Conservation (phyloP, 345 rosid species). For the Camelina laxa region DNA sequence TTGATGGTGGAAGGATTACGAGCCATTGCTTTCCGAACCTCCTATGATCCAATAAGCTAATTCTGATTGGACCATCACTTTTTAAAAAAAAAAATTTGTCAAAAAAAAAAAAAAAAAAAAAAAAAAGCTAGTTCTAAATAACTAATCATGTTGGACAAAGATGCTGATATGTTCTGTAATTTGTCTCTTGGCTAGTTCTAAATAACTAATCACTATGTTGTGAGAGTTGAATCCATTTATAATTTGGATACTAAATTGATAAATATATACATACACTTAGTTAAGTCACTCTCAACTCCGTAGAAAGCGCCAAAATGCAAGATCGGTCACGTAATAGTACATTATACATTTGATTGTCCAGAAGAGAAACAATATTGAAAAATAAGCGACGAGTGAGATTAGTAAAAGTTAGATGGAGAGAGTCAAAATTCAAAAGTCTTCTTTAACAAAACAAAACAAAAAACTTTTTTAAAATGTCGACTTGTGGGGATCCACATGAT, state of each 20-base stretch:
- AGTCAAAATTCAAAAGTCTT: no score
- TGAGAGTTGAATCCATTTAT: background rate
- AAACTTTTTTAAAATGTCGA: background rate
- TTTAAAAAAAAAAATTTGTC: no score
- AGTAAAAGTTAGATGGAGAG: background rate
- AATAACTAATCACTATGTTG: no score
- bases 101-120: no score
- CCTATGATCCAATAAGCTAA: background rate
- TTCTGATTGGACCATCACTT: no score
- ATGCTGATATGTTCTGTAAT: no score
- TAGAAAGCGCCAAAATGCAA: background rate
- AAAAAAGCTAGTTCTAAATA: no score
- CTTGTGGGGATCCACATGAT: constrained; percentile 16
- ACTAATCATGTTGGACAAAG: no score
- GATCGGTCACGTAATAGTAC: background rate
- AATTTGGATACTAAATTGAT: background rate
- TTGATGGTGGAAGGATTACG: constrained; percentile 50
- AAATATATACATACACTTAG: background rate
- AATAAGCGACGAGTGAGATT: background rate
- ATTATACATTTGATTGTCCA: background rate
- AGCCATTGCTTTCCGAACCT: constrained; percentile 21
- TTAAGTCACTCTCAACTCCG: constrained; percentile 5
- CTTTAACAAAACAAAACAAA: background rate
- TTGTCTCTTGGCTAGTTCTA: no score
- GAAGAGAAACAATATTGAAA: background rate